Evolutionary conservation across 1,284 basidiomycete genomes (phyloP).

Genomic region (Irpex sp.): DNA sequence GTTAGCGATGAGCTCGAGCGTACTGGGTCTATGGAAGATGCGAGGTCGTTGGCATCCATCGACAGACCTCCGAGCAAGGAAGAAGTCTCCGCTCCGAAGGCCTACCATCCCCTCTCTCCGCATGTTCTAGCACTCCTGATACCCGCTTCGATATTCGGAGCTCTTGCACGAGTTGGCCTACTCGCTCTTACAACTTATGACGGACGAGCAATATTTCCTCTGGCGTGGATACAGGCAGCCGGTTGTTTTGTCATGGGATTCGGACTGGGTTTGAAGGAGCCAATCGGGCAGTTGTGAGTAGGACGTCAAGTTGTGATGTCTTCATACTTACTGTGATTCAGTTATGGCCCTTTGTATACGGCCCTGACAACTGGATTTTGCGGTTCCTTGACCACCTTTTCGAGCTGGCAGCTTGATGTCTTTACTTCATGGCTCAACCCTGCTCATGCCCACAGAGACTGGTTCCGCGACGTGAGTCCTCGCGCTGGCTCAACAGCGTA

Average conservation of each 20-base stretch:
- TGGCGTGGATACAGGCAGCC: constrained; percentile 83
- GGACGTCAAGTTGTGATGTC: neutral
- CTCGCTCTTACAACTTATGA: constrained; percentile 66
- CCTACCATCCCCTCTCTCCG: constrained; percentile 54
- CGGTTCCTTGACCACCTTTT: constrained; percentile 95
- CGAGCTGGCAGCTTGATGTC: constrained; percentile 87
- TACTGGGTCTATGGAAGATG: constrained; percentile 29
- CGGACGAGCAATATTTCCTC: constrained; percentile 73
- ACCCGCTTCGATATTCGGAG: constrained; percentile 75
- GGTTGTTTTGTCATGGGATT: constrained; percentile 94
- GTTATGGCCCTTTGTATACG: constrained; percentile 85
- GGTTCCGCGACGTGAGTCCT: constrained; percentile 71
- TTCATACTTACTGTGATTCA: constrained; percentile 24
- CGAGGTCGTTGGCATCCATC: constrained; percentile 41
- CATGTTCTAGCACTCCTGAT: constrained; percentile 68
- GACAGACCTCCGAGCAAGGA: constrained; percentile 45
- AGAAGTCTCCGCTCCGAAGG: constrained; percentile 38
- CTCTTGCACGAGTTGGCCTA: constrained; percentile 72
- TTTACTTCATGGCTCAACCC: constrained; percentile 85
- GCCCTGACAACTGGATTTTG: constrained; percentile 93
- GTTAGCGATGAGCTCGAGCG: constrained; percentile 31
- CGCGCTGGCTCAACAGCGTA: neutral
- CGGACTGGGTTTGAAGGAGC: constrained; percentile 60
- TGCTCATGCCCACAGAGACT: constrained; percentile 49
- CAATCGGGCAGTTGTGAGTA: constrained; percentile 73